Base-by-base conservation (phyloP, 2,329 filamentous ascomycete species). In the Zymoseptoria tritici region DNA sequence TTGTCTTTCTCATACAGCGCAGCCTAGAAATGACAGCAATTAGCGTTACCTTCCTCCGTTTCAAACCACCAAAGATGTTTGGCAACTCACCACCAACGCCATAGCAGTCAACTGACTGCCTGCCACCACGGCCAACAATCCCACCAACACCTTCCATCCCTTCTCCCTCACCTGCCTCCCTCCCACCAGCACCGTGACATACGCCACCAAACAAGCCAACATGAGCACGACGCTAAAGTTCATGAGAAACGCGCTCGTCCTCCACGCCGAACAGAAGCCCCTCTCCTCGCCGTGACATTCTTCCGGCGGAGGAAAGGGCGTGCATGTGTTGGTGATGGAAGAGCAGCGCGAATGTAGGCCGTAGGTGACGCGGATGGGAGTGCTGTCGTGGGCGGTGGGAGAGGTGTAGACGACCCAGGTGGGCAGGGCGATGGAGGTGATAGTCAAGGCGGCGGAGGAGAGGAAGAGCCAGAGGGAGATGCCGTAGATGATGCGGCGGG, bases 211-310 rank as follows among this genome's bases (percentile, higher is more conserved):
- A 6, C 86, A 86, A 58, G 88, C 90, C 49, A 94, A 82, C 74
- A 96, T 87, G 49, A 94, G 73, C n/a, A 96, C 85, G 46, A 91
- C 84, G 7, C 89, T 83, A 68, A 97, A 89, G 56, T 87, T 89
- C 78, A 96, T 91, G 64, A 96, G 76, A 76, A 97, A 97, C 22
- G 90, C 91, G 42, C 91, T 86, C 24, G 86, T 90, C 60, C 89
- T 84, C 93, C 93, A 99, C 82, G 95, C 88, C 68, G 86, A 88
- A 79, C 94, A 97, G 77, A 97, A 97, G 70, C 86, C 85, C 56
- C 85, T 81, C 67, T 87, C 83, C 56, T 84, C 82, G 67, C 80
- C 82, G 58, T 79, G 77, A 75, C 90, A 93, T 72, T 90, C 86
- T 59, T 83, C 79, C 57, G 82, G 77, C 64, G 81, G 79, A 3